A percentile compares a stretch with the other conserved stretches of the same genome.
Evolutionary conservation across 139 green algal species (phyloP).

Genomic region (Helicosporidium sp.): DNA sequence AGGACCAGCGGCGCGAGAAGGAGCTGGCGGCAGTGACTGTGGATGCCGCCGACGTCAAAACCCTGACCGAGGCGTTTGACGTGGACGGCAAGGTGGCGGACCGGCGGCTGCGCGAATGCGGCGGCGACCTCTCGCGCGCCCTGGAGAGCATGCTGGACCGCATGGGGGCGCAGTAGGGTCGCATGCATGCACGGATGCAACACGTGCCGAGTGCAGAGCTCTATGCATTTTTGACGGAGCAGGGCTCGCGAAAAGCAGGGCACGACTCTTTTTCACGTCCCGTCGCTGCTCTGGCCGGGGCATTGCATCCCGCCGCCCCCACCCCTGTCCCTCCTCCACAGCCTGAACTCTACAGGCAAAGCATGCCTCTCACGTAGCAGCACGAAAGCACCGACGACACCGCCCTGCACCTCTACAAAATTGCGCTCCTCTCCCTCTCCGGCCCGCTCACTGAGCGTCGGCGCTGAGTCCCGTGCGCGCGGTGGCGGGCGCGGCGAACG

Average conservation of each 20-base stretch:
- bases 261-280: no score
- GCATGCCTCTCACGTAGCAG: no score
- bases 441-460: constrained; percentile 1
- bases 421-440: no score
- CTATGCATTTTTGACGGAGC: no score
- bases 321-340: neutral
- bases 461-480: neutral
- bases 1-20: constrained; percentile 29
- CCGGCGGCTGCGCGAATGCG: constrained; percentile 34
- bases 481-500: neutral
- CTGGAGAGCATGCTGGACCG: constrained; percentile 26
- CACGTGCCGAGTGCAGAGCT: neutral
- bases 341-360: neutral
- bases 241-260: no score
- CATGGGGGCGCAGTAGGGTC: neutral
- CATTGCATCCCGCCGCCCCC: neutral
- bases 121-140: constrained; percentile 30
- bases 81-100: constrained; percentile 55
- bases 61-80: constrained; percentile 47
- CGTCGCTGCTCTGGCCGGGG: no score
- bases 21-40: constrained; percentile 61
- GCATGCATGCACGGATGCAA: neutral
- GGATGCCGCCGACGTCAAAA: constrained; percentile 31
- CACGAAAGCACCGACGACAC: neutral
- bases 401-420: no score